A percentile compares a stretch with the other conserved stretches of the same genome.
Evolutionary conservation across 192 early-diverging fungal genomes (phyloP).

Genomic region (Phlyctochytrium bullatum): DNA sequence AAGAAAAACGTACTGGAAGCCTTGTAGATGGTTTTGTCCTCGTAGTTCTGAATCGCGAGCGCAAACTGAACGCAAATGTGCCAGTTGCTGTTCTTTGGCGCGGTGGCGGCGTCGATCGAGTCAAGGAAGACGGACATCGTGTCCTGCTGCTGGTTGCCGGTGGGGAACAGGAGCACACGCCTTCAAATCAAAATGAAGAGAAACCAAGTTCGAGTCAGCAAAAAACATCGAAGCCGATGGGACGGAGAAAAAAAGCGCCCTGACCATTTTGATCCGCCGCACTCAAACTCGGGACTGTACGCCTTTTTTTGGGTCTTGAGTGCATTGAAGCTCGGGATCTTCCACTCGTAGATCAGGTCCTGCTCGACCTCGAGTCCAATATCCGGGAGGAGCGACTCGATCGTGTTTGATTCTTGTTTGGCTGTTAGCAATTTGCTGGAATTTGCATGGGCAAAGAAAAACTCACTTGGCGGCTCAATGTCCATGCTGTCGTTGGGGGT

Average conservation of each 20-base stretch:
- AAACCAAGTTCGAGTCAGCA: neutral
- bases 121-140: conserved; percentile 84
- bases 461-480: no score
- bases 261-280: conserved; percentile 40
- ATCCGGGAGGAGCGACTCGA: conserved; percentile 14
- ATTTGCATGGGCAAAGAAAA: no score
- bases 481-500: no score
- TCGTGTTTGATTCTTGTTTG: neutral
- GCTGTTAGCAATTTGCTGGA: neutral
- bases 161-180: conserved; percentile 86
- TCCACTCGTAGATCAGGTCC: conserved; percentile 31
- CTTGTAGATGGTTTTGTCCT: conserved; percentile 63
- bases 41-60: conserved; percentile 70
- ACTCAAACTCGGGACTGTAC: conserved; percentile 39
- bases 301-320: conserved; percentile 27
- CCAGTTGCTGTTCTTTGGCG: conserved; percentile 57
- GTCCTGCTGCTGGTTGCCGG: conserved; percentile 74
- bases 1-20: conserved; percentile 37
- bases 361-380: conserved; percentile 27
- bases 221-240: neutral
- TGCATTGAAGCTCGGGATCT: conserved; percentile 25
- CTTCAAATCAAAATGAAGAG: conserved; percentile 39
- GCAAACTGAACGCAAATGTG: conserved; percentile 82
- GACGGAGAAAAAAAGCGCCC: neutral
- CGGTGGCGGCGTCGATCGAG: conserved; percentile 62